phyloP scores from a whole-genome alignment of 2,329 filamentous ascomycete species.

The Falciphora oryzae region DNA sequence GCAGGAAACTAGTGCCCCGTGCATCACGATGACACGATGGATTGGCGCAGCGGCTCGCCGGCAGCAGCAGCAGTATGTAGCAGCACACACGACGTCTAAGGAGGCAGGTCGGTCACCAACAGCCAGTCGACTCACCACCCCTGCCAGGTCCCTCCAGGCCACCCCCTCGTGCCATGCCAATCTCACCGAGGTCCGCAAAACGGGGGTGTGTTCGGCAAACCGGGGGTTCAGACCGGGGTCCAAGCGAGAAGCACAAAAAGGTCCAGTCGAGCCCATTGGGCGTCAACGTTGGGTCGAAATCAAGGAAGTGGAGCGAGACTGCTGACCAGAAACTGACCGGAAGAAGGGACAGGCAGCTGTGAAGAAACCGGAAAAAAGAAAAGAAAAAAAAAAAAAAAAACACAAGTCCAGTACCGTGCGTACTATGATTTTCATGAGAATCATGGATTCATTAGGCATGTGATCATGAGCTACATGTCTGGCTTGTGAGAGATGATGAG shows the following conservation, averaged over 20 bases:
- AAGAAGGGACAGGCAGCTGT: neutral
- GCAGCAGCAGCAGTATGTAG: neutral
- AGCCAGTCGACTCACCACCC: neutral
- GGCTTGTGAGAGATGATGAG: neutral
- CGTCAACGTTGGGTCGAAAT: constrained; percentile 1
- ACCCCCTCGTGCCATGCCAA: neutral
- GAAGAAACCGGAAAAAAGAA: neutral
- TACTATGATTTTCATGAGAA: neutral
- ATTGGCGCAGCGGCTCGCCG: neutral
- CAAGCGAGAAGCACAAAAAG: neutral
- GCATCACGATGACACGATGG: no score
- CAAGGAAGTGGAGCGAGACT: neutral
- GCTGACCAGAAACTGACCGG: neutral
- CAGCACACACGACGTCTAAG: no score
- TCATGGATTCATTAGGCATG: constrained; percentile 10
- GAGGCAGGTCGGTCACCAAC: neutral
- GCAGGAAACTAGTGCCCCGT: neutral
- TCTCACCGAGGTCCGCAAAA: constrained; percentile 1
- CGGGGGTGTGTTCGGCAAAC: constrained; percentile 1
- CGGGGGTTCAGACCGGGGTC: neutral
- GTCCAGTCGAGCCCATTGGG: neutral
- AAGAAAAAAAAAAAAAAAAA: neutral
- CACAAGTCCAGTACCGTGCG: neutral
- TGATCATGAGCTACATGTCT: constrained; percentile 8
- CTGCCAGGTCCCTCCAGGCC: no score